Percentiles rank a stretch among this genome's conserved stretches.
Conservation (phyloP, 1,284 basidiomycete species). For the Schizophyllum amplum region DNA sequence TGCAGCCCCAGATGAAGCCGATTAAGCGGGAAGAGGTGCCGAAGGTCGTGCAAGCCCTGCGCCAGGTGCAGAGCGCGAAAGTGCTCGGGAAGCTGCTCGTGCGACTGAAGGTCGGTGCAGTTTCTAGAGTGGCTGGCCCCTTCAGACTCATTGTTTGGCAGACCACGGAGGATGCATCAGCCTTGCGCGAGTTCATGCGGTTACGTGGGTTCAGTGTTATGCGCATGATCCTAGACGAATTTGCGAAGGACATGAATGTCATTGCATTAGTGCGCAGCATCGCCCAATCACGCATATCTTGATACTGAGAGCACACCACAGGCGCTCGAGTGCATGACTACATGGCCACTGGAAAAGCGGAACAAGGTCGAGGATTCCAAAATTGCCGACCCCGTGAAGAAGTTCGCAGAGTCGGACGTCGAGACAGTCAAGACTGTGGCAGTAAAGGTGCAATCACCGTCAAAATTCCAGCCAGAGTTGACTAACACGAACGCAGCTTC, state of each 20-base stretch:
- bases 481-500: conserved; percentile 34
- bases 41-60: conserved; percentile 86
- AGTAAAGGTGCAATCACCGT: conserved; percentile 37
- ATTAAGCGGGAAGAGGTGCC: conserved; percentile 77
- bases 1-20: conserved; percentile 67
- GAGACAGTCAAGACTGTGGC: conserved; percentile 48
- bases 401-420: conserved; percentile 46
- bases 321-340: conserved; percentile 68
- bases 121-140: too few relatives aligned
- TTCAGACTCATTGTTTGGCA: too few relatives aligned
- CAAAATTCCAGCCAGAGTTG: background rate
- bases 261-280: conserved; percentile 48
- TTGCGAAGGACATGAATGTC: conserved; percentile 68
- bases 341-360: conserved; percentile 81
- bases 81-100: conserved; percentile 81
- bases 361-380: conserved; percentile 93
- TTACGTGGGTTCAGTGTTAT: conserved; percentile 92
- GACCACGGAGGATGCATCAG: conserved; percentile 79
- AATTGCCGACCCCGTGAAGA: conserved; percentile 62
- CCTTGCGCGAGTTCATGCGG: conserved; percentile 84
- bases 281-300: background rate
- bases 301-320: conserved; percentile 21
- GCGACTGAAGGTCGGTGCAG: conserved; percentile 78
- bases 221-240: conserved; percentile 82
- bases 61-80: conserved; percentile 81